Conservation (phyloP, 2,329 filamentous ascomycete genomes). For the Hypoxylon sp. region DNA sequence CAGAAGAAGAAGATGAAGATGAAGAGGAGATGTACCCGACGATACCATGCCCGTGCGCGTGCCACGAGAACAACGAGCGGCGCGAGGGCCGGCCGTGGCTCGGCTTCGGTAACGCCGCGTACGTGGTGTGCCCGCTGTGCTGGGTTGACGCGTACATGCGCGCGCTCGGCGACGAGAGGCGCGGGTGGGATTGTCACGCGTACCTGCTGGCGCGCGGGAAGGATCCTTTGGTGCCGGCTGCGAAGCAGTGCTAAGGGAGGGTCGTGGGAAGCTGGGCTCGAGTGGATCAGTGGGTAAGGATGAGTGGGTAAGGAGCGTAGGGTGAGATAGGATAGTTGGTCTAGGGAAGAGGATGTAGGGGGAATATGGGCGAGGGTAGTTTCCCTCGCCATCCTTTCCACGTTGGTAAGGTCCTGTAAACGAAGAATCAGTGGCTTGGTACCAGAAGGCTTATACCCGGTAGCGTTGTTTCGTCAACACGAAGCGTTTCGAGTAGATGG, state of each 20-base stretch:
- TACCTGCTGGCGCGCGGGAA: constrained; percentile 12
- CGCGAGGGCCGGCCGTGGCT: constrained; percentile 26
- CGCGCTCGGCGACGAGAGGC: constrained; percentile 15
- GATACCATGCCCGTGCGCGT: constrained; percentile 30
- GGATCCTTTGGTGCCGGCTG: constrained; percentile 29
- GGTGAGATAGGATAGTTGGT: neutral
- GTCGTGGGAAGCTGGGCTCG: neutral
- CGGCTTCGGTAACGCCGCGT: constrained; percentile 21
- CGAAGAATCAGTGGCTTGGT: too few species aligned
- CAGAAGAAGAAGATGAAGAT: neutral
- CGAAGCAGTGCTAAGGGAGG: constrained; percentile 22
- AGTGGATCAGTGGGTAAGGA: too few species aligned
- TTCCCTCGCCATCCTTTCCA: too few species aligned
- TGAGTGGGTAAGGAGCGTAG: neutral
- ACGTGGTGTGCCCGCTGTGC: constrained; percentile 30
- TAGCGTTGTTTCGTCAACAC: too few species aligned
- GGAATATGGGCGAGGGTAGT: neutral
- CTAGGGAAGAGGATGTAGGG: neutral
- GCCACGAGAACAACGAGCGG: constrained; percentile 20
- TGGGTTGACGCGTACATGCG: constrained; percentile 38
- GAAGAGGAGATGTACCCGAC: constrained; percentile 5
- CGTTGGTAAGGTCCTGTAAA: too few species aligned
- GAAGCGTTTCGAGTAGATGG: too few species aligned
- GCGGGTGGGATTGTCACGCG: constrained; percentile 17
- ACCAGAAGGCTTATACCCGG: too few species aligned